Evolutionary conservation across 257 asterid species (phyloP).

Genomic region (Nicotiana obtusifolia): DNA sequence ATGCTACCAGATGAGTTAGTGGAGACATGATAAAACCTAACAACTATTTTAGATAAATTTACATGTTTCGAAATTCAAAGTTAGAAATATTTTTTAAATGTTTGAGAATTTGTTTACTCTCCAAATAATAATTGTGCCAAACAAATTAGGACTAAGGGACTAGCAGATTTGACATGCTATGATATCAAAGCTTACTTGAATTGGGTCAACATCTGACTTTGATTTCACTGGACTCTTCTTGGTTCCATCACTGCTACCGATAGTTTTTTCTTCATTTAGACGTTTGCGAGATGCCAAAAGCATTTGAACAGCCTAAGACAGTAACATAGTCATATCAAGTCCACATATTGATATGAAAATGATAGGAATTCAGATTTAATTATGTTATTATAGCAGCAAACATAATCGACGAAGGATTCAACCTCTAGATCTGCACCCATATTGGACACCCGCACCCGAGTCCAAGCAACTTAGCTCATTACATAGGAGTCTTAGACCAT

Average conservation of each 20-base stretch:
- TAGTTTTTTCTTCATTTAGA: conserved; percentile 42
- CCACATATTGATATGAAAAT: background rate
- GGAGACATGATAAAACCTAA: background rate
- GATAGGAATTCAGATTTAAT: background rate
- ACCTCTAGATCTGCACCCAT: too few species aligned
- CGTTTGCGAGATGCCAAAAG: conserved; percentile 65
- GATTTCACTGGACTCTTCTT: conserved; percentile 23
- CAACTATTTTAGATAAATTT: background rate
- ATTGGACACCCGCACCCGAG: too few species aligned
- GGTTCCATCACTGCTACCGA: conserved; percentile 20
- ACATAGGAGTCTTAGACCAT: too few species aligned
- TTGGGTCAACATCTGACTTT: conserved; percentile 50
- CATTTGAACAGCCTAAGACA: conserved; percentile 58
- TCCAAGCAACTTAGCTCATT: too few species aligned
- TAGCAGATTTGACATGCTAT: background rate
- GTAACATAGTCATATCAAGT: conserved; percentile 10
- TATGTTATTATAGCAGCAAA: conserved; percentile 7
- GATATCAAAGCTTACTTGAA: conserved; percentile 54
- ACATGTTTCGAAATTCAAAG: background rate
- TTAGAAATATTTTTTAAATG: background rate
- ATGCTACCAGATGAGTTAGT: background rate
- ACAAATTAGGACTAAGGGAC: background rate
- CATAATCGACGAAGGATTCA: background rate
- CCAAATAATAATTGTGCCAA: background rate
- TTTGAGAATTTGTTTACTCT: background rate